These are phyloP conservation scores for Carpinus viminea DNA, from an alignment of 306 rosid species.

Conservation along the genomic window DNA sequence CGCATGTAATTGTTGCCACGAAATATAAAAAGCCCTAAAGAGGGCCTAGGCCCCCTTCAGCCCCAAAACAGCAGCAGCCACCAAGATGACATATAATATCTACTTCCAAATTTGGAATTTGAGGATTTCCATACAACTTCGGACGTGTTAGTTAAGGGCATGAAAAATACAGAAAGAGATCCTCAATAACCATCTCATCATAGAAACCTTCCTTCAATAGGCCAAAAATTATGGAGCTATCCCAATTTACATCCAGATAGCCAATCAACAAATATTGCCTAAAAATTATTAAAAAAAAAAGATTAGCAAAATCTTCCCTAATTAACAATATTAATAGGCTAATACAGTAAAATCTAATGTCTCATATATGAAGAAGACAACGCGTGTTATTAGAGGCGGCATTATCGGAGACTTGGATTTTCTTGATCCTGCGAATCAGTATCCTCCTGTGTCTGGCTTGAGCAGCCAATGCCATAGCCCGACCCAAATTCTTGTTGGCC, in stretches of 20 bases:
- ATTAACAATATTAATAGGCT: background rate
- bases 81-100: background rate
- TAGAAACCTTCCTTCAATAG: background rate
- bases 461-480: conserved; percentile 33
- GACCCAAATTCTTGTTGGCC: conserved; percentile 14
- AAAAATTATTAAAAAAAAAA: background rate
- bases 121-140: background rate
- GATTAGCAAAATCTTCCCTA: background rate
- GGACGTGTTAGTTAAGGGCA: background rate
- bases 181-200: background rate
- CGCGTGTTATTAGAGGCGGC: conserved; percentile 6
- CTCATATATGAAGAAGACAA: conserved; percentile 3
- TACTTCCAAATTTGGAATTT: background rate
- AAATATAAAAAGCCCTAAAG: no score
- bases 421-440: conserved; percentile 48
- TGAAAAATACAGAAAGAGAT: background rate
- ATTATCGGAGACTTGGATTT: background rate
- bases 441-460: conserved; percentile 53
- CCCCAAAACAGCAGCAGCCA: background rate
- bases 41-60: no score
- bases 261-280: background rate
- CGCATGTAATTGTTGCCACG: background rate
- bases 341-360: background rate
- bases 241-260: background rate
- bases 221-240: background rate